Base-by-base conservation (phyloP, 257 asterid species). In the Solanum sitiens region DNA sequence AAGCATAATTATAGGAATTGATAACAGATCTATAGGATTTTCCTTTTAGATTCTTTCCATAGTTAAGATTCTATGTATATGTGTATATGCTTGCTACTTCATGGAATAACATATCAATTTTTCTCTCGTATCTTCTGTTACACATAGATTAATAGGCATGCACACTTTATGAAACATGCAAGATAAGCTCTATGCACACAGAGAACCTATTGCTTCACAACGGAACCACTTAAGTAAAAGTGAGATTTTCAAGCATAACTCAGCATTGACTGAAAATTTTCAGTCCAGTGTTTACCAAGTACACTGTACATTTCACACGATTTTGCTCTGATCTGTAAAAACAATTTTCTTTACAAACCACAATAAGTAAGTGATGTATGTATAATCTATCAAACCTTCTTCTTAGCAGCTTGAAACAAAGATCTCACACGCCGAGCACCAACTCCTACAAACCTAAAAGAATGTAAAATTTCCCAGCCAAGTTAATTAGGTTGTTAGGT, bases 361-460 rank as follows among this genome's bases (percentile, higher is more conserved):
- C 20, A 44, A 27, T 68, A 86, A 84, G 67, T 61, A 85, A 86
- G 72, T 53, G 27, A 50, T 18, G 30, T 59, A 87, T 37, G 86
- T 20, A 72, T 50, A 84, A 84, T 86, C 79, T 87, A 45, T 23
- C 84, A 30, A 76, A 97, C 98, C 98, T 97, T 87, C 89, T 96
- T 96, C 90, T 95, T 96, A 87, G 98, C 99, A 40, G 98, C 99
- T 95, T 97, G 99, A 91, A 97, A 97, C 92, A 97, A 91, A 75
- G 98, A 95, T 94, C 99, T 94, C 85, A 95, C 99, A 86, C 99
- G 98, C 25, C 99, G 98, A 87, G 98, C 99, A 91, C 99, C 99
- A 87, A 95, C 98, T 33, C 99, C 99, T 33, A 97, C 99, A 93
- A 95, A 97, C 99, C 99, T 97, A 67, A 45, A 42, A 92, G 87